Evolutionary conservation across 352 stramenopile species (phyloP).

Genomic region (Globisporangium spiculum): DNA sequence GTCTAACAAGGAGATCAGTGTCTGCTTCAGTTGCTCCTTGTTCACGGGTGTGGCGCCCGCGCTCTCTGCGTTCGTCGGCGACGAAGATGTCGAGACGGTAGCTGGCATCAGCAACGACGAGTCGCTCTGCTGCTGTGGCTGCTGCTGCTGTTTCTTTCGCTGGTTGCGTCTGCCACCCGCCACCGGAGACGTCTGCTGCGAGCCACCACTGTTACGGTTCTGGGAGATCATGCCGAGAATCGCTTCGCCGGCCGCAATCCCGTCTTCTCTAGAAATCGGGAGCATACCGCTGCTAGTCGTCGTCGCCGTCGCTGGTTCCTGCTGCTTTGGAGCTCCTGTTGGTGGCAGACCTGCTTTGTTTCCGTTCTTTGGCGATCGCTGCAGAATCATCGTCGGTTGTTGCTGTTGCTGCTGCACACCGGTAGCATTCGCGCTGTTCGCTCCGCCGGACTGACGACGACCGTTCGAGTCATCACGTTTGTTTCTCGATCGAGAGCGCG

Average conservation of each 20-base stretch:
- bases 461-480: slow-evolving; percentile 53
- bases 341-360: slow-evolving; percentile 22
- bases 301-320: slow-evolving; percentile 28
- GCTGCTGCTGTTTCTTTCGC: slow-evolving; percentile 28
- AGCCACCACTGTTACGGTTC: slow-evolving; percentile 19
- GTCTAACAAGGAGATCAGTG: slow-evolving; percentile 73
- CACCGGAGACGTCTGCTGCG: slow-evolving; percentile 12
- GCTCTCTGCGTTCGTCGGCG: slow-evolving; percentile 8
- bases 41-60: slow-evolving; percentile 33
- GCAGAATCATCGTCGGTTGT: slow-evolving; percentile 60
- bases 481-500: slow-evolving; percentile 47
- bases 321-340: slow-evolving; percentile 5
- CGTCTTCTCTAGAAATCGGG: slow-evolving; percentile 73
- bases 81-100: slow-evolving; percentile 10
- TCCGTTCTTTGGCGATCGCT: slow-evolving; percentile 44
- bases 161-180: slow-evolving; percentile 3
- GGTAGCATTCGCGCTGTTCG: neutral
- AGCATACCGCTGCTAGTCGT: slow-evolving; percentile 38
- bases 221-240: slow-evolving; percentile 84
- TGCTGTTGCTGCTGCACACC: slow-evolving; percentile 2
- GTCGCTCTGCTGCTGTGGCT: slow-evolving; percentile 16
- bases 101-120: slow-evolving; percentile 12
- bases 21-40: slow-evolving; percentile 88
- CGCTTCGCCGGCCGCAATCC: slow-evolving; percentile 73
- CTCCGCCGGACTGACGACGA: slow-evolving; percentile 21